Percentiles rank a stretch among this genome's conserved stretches.
Evolutionary conservation across 1,284 basidiomycete species (phyloP).

Genomic region (Albatrellus sp.): DNA sequence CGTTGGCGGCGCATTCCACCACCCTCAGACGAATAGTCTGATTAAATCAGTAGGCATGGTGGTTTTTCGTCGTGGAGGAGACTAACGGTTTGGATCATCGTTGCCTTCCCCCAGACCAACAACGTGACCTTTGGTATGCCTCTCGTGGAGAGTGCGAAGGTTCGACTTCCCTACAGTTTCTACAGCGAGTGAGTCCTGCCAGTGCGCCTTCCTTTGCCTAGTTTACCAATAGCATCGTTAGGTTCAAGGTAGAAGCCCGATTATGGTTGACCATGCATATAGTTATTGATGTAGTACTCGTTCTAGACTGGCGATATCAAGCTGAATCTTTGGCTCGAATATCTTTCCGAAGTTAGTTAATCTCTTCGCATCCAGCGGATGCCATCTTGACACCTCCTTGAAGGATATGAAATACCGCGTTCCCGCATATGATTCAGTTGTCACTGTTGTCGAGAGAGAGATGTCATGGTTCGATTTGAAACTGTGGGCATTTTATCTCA

Average conservation of each 20-base stretch:
- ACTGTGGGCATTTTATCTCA: conserved; percentile 38
- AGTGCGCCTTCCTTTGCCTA: not conserved
- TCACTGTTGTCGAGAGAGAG: conserved; percentile 76
- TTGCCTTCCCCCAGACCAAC: conserved; percentile 36
- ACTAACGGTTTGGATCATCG: not conserved
- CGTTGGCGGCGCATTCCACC: conserved; percentile 62
- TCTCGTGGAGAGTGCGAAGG: conserved; percentile 50
- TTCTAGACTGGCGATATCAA: conserved; percentile 65
- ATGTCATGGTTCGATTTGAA: conserved; percentile 71
- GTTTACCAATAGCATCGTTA: conserved; percentile 16
- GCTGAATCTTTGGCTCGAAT: conserved; percentile 71
- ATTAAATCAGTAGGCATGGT: conserved; percentile 57
- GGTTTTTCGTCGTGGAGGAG: not conserved
- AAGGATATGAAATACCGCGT: conserved; percentile 49
- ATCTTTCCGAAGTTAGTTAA: conserved; percentile 45
- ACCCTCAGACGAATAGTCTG: conserved; percentile 52
- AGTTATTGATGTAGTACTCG: not conserved
- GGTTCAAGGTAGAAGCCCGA: conserved; percentile 43
- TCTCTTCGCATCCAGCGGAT: conserved; percentile 4
- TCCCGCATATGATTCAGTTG: conserved; percentile 67
- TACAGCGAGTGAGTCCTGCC: conserved; percentile 65
- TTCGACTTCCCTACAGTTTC: conserved; percentile 66
- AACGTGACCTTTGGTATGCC: conserved; percentile 47
- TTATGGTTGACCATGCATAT: not conserved
- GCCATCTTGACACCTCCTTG: conserved; percentile 2